Conservation (phyloP, 495 filamentous ascomycete species). For the Xylaria castorea region DNA sequence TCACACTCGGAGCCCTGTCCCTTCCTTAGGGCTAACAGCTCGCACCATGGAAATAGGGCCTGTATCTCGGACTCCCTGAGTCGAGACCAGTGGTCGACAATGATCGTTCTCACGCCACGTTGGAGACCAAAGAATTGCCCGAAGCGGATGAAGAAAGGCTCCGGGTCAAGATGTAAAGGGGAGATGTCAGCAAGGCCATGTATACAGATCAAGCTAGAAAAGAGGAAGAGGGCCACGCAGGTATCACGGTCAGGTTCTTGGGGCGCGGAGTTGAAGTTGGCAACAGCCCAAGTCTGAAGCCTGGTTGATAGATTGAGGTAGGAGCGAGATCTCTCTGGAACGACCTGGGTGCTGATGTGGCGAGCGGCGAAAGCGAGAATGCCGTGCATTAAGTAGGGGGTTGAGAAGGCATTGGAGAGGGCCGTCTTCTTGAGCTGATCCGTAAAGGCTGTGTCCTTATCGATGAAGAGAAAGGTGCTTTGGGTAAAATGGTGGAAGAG, state of each 20-base stretch:
- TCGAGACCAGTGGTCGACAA: slow-evolving; percentile 10
- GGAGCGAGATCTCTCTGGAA: slow-evolving; percentile 7
- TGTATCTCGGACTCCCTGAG: slow-evolving; percentile 12
- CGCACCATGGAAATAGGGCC: slow-evolving; percentile 3
- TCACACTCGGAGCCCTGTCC: slow-evolving; percentile 12
- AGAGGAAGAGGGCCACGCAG: slow-evolving; percentile 47
- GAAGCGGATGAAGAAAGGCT: slow-evolving; percentile 21
- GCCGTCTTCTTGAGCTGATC: slow-evolving; percentile 35
- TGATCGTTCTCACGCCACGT: slow-evolving; percentile 8
- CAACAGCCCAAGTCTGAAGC: slow-evolving; percentile 45
- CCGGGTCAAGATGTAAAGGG: neutral
- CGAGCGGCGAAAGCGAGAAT: slow-evolving; percentile 46
- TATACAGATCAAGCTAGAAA: slow-evolving; percentile 38
- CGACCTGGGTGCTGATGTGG: slow-evolving; percentile 40
- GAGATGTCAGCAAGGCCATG: slow-evolving; percentile 12
- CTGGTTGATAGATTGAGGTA: slow-evolving; percentile 35
- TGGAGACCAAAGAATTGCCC: slow-evolving; percentile 24
- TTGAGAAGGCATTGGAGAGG: slow-evolving; percentile 33
- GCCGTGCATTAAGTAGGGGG: slow-evolving; percentile 44
- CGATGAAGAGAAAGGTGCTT: slow-evolving; percentile 25
- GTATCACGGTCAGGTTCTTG: slow-evolving; percentile 34
- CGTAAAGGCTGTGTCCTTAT: slow-evolving; percentile 1
- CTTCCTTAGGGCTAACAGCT: neutral
- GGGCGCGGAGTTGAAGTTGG: slow-evolving; percentile 42
- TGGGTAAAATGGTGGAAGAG: slow-evolving; percentile 33